Conservation (phyloP, 129 eudicot genomes). For the Sambucus nigra region DNA sequence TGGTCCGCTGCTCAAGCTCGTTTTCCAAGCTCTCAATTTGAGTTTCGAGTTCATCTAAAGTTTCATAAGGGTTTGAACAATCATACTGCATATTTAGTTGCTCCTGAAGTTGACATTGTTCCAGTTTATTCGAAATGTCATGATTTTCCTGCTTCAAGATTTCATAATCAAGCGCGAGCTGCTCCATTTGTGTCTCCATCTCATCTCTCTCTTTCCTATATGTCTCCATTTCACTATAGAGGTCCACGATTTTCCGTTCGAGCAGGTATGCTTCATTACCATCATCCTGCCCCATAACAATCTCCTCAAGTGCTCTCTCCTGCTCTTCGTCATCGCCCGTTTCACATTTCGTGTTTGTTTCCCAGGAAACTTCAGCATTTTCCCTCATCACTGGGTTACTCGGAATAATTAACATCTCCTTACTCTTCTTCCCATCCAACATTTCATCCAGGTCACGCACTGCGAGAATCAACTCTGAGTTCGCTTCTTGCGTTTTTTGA, state of each 20-base stretch:
- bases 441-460: conserved; percentile 79
- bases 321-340: conserved; percentile 57
- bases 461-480: conserved; percentile 83
- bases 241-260: conserved; percentile 74
- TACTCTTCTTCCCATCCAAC: conserved; percentile 49
- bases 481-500: conserved; percentile 88
- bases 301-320: conserved; percentile 73
- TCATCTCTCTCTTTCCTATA: conserved; percentile 83
- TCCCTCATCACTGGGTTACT: conserved; percentile 9
- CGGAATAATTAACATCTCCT: conserved; percentile 22
- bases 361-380: conserved; percentile 17
- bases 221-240: conserved; percentile 63
- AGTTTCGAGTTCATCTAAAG: conserved; percentile 46
- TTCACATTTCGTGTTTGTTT: conserved; percentile 22
- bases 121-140: conserved; percentile 52
- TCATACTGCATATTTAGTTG: conserved; percentile 86
- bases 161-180: conserved; percentile 89
- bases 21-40: conserved; percentile 40
- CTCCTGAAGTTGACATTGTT: conserved; percentile 71
- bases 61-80: conserved; percentile 52
- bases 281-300: conserved; percentile 68
- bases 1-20: conserved; percentile 30
- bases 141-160: conserved; percentile 92
- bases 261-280: conserved; percentile 44
- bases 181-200: conserved; percentile 89